Conservation (phyloP, 768 basidiomycete genomes). For the Leccinum disarticulatum region DNA sequence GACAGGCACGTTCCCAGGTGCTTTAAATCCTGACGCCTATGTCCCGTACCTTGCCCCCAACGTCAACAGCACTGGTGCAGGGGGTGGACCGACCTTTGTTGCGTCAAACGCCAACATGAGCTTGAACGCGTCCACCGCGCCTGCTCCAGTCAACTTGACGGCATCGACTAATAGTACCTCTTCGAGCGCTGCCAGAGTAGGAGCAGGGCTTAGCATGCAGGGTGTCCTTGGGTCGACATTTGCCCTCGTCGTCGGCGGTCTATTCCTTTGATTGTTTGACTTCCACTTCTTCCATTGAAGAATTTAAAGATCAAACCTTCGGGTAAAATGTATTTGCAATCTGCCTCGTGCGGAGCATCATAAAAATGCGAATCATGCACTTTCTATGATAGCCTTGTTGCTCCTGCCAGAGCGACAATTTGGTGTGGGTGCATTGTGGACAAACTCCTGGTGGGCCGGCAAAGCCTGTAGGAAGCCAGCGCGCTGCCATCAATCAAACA, state of each 20-base stretch:
- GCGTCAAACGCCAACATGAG: constrained; percentile 33
- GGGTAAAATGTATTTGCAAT: not conserved
- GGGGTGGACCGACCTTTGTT: constrained; percentile 42
- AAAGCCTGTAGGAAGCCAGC: too few relatives aligned
- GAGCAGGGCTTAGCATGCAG: constrained; percentile 3
- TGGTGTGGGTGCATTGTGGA: too few relatives aligned
- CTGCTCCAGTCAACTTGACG: constrained; percentile 42
- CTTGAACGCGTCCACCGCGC: constrained; percentile 35
- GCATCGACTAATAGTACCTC: not conserved
- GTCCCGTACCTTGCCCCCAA: constrained; percentile 48
- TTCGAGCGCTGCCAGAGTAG: constrained; percentile 1
- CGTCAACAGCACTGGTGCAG: constrained; percentile 38
- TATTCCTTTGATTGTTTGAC: constrained; percentile 10
- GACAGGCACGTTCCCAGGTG: constrained; percentile 42
- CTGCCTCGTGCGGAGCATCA: not conserved
- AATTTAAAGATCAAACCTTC: not conserved
- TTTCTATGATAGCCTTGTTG: too few relatives aligned
- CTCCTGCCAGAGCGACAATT: too few relatives aligned
- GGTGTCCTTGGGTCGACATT: constrained; percentile 11
- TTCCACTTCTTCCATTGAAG: not conserved
- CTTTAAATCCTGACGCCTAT: constrained; percentile 41
- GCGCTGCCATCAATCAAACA: too few relatives aligned
- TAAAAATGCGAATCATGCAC: too few relatives aligned
- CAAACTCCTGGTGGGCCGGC: too few relatives aligned
- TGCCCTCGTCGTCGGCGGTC: not conserved